These are phyloP conservation scores for Candida corydali DNA, from an alignment of 805 yeast genomes.

Conservation along the genomic window DNA sequence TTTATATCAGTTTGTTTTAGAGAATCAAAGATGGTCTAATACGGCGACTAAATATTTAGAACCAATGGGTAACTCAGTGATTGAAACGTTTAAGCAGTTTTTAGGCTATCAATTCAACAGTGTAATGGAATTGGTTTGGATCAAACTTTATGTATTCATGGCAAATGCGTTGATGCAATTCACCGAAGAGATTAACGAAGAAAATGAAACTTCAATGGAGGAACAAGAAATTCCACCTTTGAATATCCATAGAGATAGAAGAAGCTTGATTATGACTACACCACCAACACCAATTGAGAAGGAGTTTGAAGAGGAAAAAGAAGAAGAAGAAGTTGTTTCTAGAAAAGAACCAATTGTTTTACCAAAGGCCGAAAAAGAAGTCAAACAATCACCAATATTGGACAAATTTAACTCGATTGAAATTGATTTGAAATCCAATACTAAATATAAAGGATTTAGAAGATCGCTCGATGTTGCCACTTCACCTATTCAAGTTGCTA, in stretches of 20 bases:
- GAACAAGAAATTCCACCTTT: slow-evolving; percentile 24
- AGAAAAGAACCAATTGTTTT: slow-evolving; percentile 1
- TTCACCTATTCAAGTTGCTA: slow-evolving; percentile 20
- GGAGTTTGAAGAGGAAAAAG: slow-evolving; percentile 11
- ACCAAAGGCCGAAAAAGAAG: not conserved
- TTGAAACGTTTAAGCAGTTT: slow-evolving; percentile 34
- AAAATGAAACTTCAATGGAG: slow-evolving; percentile 13
- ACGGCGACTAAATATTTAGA: slow-evolving; percentile 31
- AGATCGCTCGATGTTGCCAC: slow-evolving; percentile 23
- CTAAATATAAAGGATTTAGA: slow-evolving; percentile 41
- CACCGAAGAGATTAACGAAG: slow-evolving; percentile 8
- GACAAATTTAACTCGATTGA: slow-evolving; percentile 14
- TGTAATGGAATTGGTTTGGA: slow-evolving; percentile 35
- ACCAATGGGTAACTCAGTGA: slow-evolving; percentile 37
- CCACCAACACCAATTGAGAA: slow-evolving; percentile 10
- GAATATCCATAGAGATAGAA: slow-evolving; percentile 13
- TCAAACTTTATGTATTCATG: slow-evolving; percentile 34
- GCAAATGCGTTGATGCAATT: slow-evolving; percentile 32
- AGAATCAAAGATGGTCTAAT: slow-evolving; percentile 23
- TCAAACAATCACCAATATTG: slow-evolving; percentile 1
- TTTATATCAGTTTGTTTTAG: slow-evolving; percentile 27
- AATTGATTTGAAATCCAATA: slow-evolving; percentile 25
- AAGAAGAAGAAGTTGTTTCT: slow-evolving; percentile 1
- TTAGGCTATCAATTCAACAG: slow-evolving; percentile 28
- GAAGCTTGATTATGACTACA: slow-evolving; percentile 6